These are phyloP conservation scores for Chloromonas sp. DNA, from an alignment of 163 green algal genomes.

Conservation along the genomic window DNA sequence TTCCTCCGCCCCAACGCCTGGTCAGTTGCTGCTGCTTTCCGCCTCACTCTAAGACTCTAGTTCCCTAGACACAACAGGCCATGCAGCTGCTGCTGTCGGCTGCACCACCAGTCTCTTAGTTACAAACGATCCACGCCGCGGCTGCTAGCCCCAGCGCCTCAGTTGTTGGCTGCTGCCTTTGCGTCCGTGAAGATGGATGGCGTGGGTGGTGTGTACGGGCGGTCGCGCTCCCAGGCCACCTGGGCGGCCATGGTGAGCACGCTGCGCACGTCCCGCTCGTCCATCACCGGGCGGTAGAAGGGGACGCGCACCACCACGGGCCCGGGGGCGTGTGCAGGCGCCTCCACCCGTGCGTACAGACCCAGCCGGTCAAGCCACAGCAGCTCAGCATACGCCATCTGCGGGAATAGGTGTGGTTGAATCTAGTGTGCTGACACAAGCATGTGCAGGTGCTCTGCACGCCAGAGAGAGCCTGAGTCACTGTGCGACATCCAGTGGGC, in stretches of 20 bases:
- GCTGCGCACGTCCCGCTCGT: constrained; percentile 68
- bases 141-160: not conserved
- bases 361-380: constrained; percentile 84
- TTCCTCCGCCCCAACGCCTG: too few species aligned
- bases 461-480: too few species aligned
- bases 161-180: constrained; percentile 12
- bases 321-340: constrained; percentile 14
- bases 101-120: not conserved
- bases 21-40: too few species aligned
- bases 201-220: constrained; percentile 37
- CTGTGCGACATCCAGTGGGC: too few species aligned
- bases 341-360: constrained; percentile 60
- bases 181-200: constrained; percentile 14
- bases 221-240: constrained; percentile 70
- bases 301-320: constrained; percentile 53
- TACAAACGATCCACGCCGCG: not conserved
- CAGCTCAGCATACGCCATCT: constrained; percentile 75
- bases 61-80: too few species aligned
- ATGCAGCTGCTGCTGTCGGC: not conserved
- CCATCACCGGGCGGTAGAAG: constrained; percentile 65
- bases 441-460: too few species aligned
- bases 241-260: constrained; percentile 85
- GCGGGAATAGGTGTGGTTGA: not conserved
- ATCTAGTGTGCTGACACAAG: too few species aligned
- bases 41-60: too few species aligned